Conservation (phyloP, 2,329 filamentous ascomycete genomes). For the Didymella lethalis region DNA sequence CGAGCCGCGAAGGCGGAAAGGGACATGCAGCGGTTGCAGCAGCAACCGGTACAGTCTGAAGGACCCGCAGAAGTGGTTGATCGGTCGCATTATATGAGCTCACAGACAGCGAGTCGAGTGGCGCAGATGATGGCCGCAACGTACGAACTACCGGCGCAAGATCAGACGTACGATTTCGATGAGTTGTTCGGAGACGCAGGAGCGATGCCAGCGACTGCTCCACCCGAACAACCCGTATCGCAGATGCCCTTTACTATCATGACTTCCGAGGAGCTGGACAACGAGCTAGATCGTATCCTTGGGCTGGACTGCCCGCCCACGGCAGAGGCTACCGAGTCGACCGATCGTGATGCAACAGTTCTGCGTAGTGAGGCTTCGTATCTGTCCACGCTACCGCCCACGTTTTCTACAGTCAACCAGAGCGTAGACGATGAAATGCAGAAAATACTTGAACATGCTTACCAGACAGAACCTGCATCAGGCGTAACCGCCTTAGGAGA, state of each 20-base stretch:
- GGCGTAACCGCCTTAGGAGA: not conserved
- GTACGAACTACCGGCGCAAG: not conserved
- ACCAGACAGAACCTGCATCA: not conserved
- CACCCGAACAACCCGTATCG: not conserved
- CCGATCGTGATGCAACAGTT: not conserved
- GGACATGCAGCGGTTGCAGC: not conserved
- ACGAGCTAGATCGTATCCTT: slow-evolving; percentile 1
- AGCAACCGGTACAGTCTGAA: not conserved
- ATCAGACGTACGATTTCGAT: not conserved
- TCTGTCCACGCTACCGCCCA: not conserved
- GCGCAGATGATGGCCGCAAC: not conserved
- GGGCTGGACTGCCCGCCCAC: not conserved
- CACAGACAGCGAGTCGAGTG: not conserved
- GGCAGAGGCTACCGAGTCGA: not conserved
- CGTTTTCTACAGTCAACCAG: not conserved
- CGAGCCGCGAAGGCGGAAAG: not conserved
- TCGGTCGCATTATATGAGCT: not conserved
- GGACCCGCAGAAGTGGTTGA: no score
- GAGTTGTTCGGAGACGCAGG: not conserved
- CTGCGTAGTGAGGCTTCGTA: not conserved
- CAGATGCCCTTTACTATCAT: not conserved
- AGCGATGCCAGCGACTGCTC: not conserved
- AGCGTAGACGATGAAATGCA: not conserved
- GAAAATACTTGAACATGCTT: not conserved
- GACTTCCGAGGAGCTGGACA: not conserved